phyloP scores from a whole-genome alignment of 345 rosid genomes.

The Salix caprea region DNA sequence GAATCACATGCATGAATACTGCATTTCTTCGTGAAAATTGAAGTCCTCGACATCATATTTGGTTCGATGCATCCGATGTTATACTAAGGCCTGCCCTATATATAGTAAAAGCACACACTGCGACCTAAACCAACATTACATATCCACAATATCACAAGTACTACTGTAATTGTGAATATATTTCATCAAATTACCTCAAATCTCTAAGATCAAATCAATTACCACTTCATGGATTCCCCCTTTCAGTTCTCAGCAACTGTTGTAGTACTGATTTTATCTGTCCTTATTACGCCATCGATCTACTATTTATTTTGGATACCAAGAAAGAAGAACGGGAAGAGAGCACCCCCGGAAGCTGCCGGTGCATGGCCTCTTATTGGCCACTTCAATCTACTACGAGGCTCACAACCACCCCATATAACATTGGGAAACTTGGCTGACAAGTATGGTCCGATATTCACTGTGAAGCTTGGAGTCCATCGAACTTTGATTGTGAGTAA shows the following conservation, averaged over 20 bases:
- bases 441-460: constrained; percentile 31
- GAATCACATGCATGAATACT: too few relatives aligned
- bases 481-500: constrained; percentile 22
- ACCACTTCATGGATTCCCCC: not conserved
- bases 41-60: too few relatives aligned
- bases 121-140: too few relatives aligned
- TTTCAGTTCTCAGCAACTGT: not conserved
- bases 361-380: constrained; percentile 15
- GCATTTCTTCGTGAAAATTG: too few relatives aligned
- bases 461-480: constrained; percentile 26
- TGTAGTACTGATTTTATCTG: too few relatives aligned
- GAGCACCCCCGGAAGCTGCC: not conserved
- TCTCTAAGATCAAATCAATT: too few relatives aligned
- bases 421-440: constrained; percentile 32
- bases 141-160: too few relatives aligned
- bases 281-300: not conserved
- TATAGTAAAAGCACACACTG: too few relatives aligned
- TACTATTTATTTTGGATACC: not conserved
- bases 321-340: not conserved
- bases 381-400: constrained; percentile 12
- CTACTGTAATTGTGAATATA: too few relatives aligned
- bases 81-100: too few relatives aligned
- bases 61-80: too few relatives aligned
- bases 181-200: too few relatives aligned
- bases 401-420: constrained; percentile 22